Evolutionary conservation across 139 green algal species (phyloP), one percentile per base, ranked within the genome.

Genomic region (Volvox africanus): DNA sequence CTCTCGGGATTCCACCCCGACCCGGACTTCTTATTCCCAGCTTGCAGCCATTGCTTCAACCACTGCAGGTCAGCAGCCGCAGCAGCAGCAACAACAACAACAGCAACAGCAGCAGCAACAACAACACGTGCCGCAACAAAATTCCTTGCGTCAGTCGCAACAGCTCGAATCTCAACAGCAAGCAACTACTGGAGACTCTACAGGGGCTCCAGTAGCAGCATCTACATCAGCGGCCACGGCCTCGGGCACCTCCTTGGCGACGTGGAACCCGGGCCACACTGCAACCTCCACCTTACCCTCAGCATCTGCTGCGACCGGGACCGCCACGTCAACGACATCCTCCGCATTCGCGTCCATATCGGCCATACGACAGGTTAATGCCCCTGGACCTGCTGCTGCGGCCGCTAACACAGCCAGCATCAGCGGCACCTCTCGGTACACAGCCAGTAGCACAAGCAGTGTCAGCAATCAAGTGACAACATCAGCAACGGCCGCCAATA

Each of bases 1-100:
- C 32, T 82, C 85, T 11, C 68, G 85, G n/a, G 85, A 89, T 50
- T 3, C 44, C 35, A 89, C 85, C 12, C 85, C 85, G 37, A 89
- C 69, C 0, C 85, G 85, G 36, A 18, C 30, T 32, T 36, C 81
- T n/a, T 76, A 88, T 35, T 26, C 21, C 33, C 62, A 75, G 13
- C 11, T 67, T 24, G 0, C 82, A 35, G 2, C 81, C 32, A 44
- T 6, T 35, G 28, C 65, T 5, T 73, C 65, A 55, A 55, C 44
- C 44, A 9, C 44, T 9, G 44, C 44, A 55, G 18, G 32, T 17
- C 28, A 24, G 5, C 0, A 0, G 83, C 30, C 21, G 36, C 83
- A 80, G 26, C 68, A 67, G 24, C 81, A 87, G 22, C 73, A 76
- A 55, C 69, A 71, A 20, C 86, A 86, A n/a, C 75, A 61, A 50